These are phyloP conservation scores for Gaultheria prostrata DNA, from an alignment of 148 eudicot genomes.

Conservation along the genomic window DNA sequence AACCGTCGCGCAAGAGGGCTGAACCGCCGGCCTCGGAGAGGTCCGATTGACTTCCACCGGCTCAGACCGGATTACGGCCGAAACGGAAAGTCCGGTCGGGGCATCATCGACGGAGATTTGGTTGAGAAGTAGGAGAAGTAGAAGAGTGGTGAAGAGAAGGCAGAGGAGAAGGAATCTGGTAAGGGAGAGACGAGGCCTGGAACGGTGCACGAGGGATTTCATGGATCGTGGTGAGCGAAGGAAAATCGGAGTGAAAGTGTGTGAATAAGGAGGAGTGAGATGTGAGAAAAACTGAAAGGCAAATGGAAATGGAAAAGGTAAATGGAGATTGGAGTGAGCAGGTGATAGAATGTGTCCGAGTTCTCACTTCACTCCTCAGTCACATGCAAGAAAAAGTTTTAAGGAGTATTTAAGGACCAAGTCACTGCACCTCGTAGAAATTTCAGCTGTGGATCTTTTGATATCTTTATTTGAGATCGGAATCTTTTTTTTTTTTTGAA, in stretches of 20 bases:
- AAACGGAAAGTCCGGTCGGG: background rate
- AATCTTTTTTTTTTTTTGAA: no score
- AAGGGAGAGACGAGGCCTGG: background rate
- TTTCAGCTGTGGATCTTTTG: no score
- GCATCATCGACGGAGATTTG: conserved; percentile 8
- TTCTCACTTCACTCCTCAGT: no score
- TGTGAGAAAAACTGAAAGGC: no score
- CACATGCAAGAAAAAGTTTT: no score
- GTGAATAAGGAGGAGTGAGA: no score
- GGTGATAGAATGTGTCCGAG: no score
- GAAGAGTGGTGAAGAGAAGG: background rate
- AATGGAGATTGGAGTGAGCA: no score
- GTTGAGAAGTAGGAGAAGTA: background rate
- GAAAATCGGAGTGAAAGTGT: background rate
- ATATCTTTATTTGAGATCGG: no score
- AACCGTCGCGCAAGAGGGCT: conserved; percentile 15
- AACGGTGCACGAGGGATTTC: background rate
- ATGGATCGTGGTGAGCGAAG: background rate
- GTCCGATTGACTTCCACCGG: background rate
- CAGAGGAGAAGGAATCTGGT: conserved; percentile 8
- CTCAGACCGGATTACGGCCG: background rate
- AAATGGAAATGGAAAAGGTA: no score
- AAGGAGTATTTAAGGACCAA: no score
- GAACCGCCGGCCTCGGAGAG: conserved; percentile 1
- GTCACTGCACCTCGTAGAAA: no score